Conservation (phyloP, 2,329 filamentous ascomycete species). For the Tolypocladium guangdongense region DNA sequence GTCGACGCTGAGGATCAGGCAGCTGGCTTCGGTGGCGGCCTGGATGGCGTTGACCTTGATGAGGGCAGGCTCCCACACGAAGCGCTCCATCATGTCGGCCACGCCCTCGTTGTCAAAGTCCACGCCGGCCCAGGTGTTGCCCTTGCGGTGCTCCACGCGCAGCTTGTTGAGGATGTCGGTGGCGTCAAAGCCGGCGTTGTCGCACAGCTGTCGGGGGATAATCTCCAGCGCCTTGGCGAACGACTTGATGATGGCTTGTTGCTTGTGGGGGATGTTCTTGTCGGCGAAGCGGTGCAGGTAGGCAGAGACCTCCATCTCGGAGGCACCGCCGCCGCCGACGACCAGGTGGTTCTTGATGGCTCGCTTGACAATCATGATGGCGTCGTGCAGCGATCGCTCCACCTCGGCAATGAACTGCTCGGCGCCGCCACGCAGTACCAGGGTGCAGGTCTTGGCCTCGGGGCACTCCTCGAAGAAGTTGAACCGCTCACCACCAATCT, state of each 20-base stretch:
- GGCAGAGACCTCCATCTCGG: slow-evolving; percentile 92
- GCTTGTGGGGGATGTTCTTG: slow-evolving; percentile 85
- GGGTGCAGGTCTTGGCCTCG: slow-evolving; percentile 89
- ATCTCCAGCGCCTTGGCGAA: slow-evolving; percentile 97
- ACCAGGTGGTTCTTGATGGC: slow-evolving; percentile 91
- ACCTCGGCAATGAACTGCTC: slow-evolving; percentile 99
- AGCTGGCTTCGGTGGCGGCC: slow-evolving; percentile 89
- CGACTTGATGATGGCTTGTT: slow-evolving; percentile 94
- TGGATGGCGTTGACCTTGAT: slow-evolving; percentile 97
- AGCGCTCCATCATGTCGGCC: slow-evolving; percentile 85
- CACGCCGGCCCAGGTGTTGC: slow-evolving; percentile 87
- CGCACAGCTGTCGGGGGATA: slow-evolving; percentile 91
- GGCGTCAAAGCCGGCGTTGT: slow-evolving; percentile 96
- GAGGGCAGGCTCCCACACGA: slow-evolving; percentile 94
- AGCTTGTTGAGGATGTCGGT: slow-evolving; percentile 96
- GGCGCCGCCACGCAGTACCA: slow-evolving; percentile 87
- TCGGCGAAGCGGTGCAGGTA: slow-evolving; percentile 91
- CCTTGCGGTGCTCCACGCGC: slow-evolving; percentile 91
- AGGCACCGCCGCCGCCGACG: slow-evolving; percentile 87
- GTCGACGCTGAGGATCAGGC: slow-evolving; percentile 90
- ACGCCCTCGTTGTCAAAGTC: slow-evolving; percentile 91
- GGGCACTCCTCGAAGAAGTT: slow-evolving; percentile 98
- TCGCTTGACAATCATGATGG: slow-evolving; percentile 99
- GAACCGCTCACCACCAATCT: slow-evolving; percentile 95
- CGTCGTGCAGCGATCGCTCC: slow-evolving; percentile 93